Evolutionary conservation across 2,329 filamentous ascomycete genomes (phyloP).

Genomic region (Colletotrichum sp.): DNA sequence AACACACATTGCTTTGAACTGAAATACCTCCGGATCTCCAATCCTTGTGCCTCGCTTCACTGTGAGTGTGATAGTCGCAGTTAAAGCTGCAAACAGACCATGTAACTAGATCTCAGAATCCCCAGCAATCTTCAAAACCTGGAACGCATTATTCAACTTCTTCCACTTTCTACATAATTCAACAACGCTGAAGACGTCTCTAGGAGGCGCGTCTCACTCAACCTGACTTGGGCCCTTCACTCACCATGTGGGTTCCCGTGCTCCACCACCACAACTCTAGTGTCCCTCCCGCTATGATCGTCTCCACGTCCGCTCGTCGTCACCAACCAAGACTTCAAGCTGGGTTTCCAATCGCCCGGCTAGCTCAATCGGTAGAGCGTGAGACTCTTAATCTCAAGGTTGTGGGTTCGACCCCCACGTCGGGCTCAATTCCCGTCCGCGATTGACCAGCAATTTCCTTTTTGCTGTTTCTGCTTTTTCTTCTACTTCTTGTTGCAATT

Average conservation of each 20-base stretch:
- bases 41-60: not conserved
- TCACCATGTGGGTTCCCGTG: not conserved
- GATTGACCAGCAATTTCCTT: not conserved
- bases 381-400: slow-evolving; percentile 71
- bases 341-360: slow-evolving; percentile 44
- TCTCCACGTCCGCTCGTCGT: not conserved
- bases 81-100: not conserved
- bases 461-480: not conserved
- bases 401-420: slow-evolving; percentile 53
- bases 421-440: slow-evolving; percentile 19
- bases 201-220: no score
- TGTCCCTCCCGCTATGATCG: not conserved
- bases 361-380: slow-evolving; percentile 78
- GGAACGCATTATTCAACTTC: no score
- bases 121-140: accelerated
- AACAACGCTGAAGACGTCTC: no score
- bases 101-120: not conserved
- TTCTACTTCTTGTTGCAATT: no score
- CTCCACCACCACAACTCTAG: not conserved
- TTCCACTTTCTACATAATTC: no score
- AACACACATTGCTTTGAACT: no score
- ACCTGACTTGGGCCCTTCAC: not conserved
- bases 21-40: no score
- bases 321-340: not conserved
- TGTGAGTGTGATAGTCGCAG: accelerated